Conservation (phyloP, 2,329 filamentous ascomycete genomes). For the Monosporascus sp. region DNA sequence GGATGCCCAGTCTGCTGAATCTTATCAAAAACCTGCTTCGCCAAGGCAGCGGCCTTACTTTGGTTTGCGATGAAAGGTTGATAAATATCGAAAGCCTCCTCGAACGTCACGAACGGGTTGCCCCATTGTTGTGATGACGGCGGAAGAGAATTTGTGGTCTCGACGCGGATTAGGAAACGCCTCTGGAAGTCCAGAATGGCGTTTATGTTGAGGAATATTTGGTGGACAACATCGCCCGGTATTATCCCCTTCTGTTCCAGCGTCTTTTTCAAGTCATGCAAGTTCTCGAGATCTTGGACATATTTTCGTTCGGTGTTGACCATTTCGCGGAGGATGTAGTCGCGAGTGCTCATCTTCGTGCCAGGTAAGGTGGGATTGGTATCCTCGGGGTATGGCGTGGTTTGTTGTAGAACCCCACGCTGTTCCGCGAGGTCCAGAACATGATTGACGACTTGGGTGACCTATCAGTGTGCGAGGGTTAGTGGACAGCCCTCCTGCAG, state of each 20-base stretch:
- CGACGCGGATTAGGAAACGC: constrained; percentile 89
- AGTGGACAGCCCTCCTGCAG: constrained; percentile 8
- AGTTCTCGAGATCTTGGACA: constrained; percentile 90
- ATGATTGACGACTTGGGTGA: constrained; percentile 85
- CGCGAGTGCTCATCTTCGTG: constrained; percentile 67
- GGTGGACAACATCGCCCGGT: constrained; percentile 83
- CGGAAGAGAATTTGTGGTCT: constrained; percentile 86
- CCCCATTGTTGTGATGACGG: constrained; percentile 84
- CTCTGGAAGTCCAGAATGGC: constrained; percentile 92
- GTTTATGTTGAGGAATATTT: constrained; percentile 96
- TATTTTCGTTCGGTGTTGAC: constrained; percentile 97
- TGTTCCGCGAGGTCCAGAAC: constrained; percentile 83
- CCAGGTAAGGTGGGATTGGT: constrained; percentile 49
- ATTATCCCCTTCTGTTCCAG: constrained; percentile 84
- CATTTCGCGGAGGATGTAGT: constrained; percentile 87
- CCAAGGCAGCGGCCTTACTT: constrained; percentile 81
- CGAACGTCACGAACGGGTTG: constrained; percentile 78
- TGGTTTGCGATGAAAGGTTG: constrained; percentile 98
- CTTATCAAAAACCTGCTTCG: constrained; percentile 80
- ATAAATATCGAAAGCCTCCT: constrained; percentile 87
- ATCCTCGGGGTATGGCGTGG: constrained; percentile 53
- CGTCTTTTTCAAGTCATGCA: constrained; percentile 86
- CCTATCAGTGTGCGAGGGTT: constrained; percentile 38
- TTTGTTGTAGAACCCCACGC: constrained; percentile 65
- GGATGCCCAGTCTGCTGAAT: constrained; percentile 69